Base-by-base conservation (phyloP, 805 yeast species). In the Barnettozyma populi region DNA sequence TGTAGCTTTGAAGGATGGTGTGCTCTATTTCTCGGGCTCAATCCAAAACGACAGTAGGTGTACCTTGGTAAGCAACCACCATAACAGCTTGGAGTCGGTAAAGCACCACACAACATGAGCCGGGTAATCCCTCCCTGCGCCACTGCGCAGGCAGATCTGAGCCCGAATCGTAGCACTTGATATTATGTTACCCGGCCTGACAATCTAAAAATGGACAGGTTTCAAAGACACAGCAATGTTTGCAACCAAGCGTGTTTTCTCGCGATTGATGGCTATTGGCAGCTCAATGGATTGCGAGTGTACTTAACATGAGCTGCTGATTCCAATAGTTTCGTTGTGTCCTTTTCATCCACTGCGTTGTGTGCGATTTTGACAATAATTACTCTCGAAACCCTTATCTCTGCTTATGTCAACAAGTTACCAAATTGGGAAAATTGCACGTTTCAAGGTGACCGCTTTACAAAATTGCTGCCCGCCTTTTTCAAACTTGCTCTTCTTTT, bases 371-470 rank as follows among this genome's bases (percentile, higher is more conserved):
- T 14, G 5, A 29, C 16, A 5, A 14, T 11, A 9, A 9, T 29
- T 29, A 14, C 16, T 11, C 13, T 13, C 32, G 32, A 29, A 29
- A 29, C n/a, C 13, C 27, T 16, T 34, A 20, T 20, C 27, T 3
- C 8, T n/a, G 29, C 21, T 34, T 43, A 34, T 29, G 23, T 27
- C 23, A 20, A 19, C 36, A 9, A 38, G 41, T 37, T 40, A 14
- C 48, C 44, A 14, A 39, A 35, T 40, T 24, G 36, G 44, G 48
- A 27, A 40, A 23, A 27, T 14, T 29, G 32, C 34, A 35, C 36
- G 40, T 21, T 43, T 11, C 29, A 42, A 8, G 20, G 24, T 24
- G 19, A 20, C 21, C 29, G 6, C n/a, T 21, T 18, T 24, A 31
- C 20, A n/a, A 35, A 35, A 23, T 43, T 34, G 38, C 40, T 43